A percentile compares a stretch with the other conserved stretches of the same genome.
These are phyloP conservation scores for Lactifluus piperatus DNA, from an alignment of 768 basidiomycete genomes.

Conservation along the genomic window DNA sequence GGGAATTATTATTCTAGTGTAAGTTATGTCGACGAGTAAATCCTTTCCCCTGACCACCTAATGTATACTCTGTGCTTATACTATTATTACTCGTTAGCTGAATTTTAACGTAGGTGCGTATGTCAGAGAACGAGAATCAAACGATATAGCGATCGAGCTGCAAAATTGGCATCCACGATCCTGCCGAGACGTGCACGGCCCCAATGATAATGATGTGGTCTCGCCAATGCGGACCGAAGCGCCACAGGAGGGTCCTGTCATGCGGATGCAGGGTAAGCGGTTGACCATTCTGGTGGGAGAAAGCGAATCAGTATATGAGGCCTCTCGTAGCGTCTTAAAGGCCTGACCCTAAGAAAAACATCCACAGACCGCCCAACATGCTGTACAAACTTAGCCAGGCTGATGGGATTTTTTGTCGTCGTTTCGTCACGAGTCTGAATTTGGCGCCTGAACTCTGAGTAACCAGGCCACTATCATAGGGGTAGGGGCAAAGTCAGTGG, in stretches of 20 bases:
- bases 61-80: neutral
- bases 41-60: neutral
- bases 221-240: neutral
- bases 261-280: neutral
- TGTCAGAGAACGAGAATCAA: neutral
- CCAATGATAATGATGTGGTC: neutral
- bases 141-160: conserved; percentile 3
- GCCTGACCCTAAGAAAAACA: neutral
- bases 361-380: conserved; percentile 10
- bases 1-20: neutral
- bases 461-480: conserved; percentile 12
- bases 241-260: neutral
- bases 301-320: neutral
- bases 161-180: conserved; percentile 13
- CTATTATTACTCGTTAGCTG: neutral
- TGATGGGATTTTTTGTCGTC: neutral
- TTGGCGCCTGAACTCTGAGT: conserved; percentile 4
- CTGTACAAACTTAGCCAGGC: neutral
- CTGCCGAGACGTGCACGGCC: neutral
- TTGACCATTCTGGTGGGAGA: neutral
- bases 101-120: neutral
- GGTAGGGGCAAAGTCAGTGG: neutral
- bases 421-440: conserved; percentile 11
- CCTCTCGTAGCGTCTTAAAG: neutral
- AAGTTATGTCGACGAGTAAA: neutral